Conservation (phyloP, 2,329 filamentous ascomycete species). For the Hawksworthiomyces lignivorus region DNA sequence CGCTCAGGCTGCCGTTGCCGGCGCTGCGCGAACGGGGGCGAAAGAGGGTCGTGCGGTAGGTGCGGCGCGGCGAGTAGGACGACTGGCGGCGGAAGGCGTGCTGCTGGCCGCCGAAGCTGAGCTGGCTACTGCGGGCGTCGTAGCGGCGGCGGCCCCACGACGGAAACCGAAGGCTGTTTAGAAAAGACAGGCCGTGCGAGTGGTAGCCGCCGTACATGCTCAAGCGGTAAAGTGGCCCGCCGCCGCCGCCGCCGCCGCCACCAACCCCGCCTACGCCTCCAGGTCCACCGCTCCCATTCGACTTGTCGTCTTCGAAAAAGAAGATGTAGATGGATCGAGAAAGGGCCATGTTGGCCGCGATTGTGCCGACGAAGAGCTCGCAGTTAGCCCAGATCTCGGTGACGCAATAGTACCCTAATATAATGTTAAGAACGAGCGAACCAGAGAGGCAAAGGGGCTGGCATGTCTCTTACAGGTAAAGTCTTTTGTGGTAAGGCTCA, state of each 20-base stretch:
- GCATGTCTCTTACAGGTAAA: slow-evolving; percentile 23
- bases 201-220: slow-evolving; percentile 3
- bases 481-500: slow-evolving; percentile 18
- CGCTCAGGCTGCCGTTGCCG: not conserved
- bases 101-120: too few species aligned
- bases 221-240: not conserved
- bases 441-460: slow-evolving; percentile 4
- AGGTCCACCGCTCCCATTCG: not conserved
- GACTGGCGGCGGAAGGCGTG: too few species aligned
- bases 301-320: slow-evolving; percentile 10
- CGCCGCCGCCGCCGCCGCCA: not conserved
- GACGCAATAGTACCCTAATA: slow-evolving; percentile 24
- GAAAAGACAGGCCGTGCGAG: not conserved
- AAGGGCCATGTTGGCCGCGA: slow-evolving; percentile 17
- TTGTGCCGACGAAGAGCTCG: slow-evolving; percentile 16
- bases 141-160: not conserved
- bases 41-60: not conserved
- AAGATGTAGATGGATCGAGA: slow-evolving; percentile 18
- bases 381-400: slow-evolving; percentile 19
- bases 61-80: not conserved
- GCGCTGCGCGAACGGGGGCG: too few species aligned
- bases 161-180: not conserved
- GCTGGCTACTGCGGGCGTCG: too few species aligned
- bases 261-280: not conserved
- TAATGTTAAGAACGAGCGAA: not conserved